phyloP scores from a whole-genome alignment of 352 stramenopile species.

The Globisporangium emineosum region DNA sequence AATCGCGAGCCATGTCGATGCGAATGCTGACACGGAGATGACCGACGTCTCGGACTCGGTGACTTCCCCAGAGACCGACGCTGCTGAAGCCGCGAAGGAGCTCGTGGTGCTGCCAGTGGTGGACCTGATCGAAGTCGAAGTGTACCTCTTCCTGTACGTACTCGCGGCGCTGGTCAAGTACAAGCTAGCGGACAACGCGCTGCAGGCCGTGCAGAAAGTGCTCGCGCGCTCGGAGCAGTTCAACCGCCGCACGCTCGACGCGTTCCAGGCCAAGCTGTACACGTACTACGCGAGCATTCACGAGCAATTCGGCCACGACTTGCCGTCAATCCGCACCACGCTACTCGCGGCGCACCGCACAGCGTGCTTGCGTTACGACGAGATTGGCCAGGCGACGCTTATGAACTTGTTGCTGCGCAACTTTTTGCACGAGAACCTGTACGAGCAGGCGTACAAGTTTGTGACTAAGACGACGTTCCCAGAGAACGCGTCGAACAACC shows the following conservation, averaged over 20 bases:
- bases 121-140: conserved; percentile 83
- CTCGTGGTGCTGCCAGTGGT: conserved; percentile 40
- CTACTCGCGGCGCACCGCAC: conserved; percentile 85
- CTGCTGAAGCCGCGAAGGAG: conserved; percentile 15
- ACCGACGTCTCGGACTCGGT: conserved; percentile 28
- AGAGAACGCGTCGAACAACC: conserved; percentile 96
- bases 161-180: conserved; percentile 73
- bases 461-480: conserved; percentile 88
- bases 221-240: conserved; percentile 69
- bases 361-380: conserved; percentile 85
- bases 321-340: conserved; percentile 57
- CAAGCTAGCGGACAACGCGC: conserved; percentile 50
- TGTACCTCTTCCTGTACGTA: conserved; percentile 82
- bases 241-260: conserved; percentile 76
- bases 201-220: conserved; percentile 48
- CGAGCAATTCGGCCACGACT: conserved; percentile 59
- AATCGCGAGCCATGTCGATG: conserved; percentile 38
- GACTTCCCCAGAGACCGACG: conserved; percentile 12
- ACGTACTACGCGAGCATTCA: conserved; percentile 76
- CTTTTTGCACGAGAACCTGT: conserved; percentile 87
- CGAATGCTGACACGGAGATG: conserved; percentile 52
- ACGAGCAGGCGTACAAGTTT: conserved; percentile 93
- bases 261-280: conserved; percentile 77
- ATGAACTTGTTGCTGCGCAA: conserved; percentile 91
- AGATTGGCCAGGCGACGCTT: conserved; percentile 88